Percentiles rank a stretch among this genome's conserved stretches.
These are phyloP conservation scores for Nematodospora anomalae DNA, from an alignment of 1,139 yeast species.

Conservation along the genomic window DNA sequence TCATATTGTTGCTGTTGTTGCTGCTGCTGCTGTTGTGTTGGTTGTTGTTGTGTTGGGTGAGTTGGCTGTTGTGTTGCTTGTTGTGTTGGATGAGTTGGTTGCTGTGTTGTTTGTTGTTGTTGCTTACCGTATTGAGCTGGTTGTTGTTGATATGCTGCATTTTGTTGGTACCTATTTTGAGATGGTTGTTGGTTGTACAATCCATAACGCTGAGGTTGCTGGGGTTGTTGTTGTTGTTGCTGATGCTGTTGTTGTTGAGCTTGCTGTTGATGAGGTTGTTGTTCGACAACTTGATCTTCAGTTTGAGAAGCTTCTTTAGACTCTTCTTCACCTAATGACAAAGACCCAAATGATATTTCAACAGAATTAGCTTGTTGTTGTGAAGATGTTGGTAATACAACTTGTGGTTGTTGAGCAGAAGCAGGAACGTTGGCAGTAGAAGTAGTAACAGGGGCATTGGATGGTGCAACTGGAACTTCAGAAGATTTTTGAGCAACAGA, in stretches of 20 bases:
- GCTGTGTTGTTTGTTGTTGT: constrained; percentile 19
- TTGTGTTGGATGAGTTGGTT: constrained; percentile 17
- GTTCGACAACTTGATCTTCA: constrained; percentile 12
- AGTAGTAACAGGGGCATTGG: constrained; percentile 19
- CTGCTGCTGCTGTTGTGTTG: constrained; percentile 24
- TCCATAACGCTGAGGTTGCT: constrained; percentile 14
- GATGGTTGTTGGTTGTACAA: constrained; percentile 16
- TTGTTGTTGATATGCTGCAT: constrained; percentile 13
- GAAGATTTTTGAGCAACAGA: constrained; percentile 2
- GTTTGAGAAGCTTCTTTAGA: constrained; percentile 17
- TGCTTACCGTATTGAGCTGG: constrained; percentile 16
- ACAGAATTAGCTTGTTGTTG: constrained; percentile 53
- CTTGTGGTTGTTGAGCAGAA: constrained; percentile 47
- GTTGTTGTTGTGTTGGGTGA: constrained; percentile 22
- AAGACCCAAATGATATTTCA: constrained; percentile 72
- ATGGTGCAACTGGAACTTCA: constrained; percentile 10
- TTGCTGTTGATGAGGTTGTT: constrained; percentile 12
- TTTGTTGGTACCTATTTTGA: constrained; percentile 16
- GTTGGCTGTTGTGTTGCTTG: constrained; percentile 20
- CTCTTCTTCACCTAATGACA: constrained; percentile 49
- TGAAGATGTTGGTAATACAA: constrained; percentile 61
- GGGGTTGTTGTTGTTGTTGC: constrained; percentile 17
- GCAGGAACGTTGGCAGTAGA: constrained; percentile 8
- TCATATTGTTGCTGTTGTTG: constrained; percentile 22
- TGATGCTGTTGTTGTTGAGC: constrained; percentile 18